Base-by-base conservation (phyloP, 805 yeast species). In the Wickerhamiella domercqiae region DNA sequence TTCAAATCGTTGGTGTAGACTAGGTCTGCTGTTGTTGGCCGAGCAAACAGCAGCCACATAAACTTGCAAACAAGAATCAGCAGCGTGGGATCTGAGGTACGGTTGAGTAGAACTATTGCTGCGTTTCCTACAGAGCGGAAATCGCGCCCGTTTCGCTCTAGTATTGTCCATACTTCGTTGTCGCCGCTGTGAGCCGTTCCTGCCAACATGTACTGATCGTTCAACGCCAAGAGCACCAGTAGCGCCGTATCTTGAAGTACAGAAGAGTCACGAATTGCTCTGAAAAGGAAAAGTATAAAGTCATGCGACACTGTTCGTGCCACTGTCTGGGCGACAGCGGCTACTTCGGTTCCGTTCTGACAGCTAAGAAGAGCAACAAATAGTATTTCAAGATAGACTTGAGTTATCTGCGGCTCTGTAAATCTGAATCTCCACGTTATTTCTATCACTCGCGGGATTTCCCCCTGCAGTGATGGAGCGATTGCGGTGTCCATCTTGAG, bases 151-250 rank as follows among this genome's bases (percentile, higher is more conserved):
- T 66, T 60, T 21, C 57, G 52, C 29, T 67, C 59, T 38, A 86
- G 53, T 2, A 68, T 66, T 3, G 66, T 62, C 49, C 78, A 71
- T 2, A 80, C 77, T 40, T 67, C 68, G 47, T 74, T 70, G 18
- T 16, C 13, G 15, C 29, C 41, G 16, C 38, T 31, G 16, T 31
- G 24, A 11, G 42, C 38, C 5, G 16, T 21, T 20, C 21, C 16
- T 7, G n/a, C 14, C 29, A 82, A 77, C 76, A 86, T 72, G 56
- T 73, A 86, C 56, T 86, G 95, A 53, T 86, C 95, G 56, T 86
- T 86, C 19, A 86, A 61, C 1, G 83, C 75, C 29, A 86, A 60
- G 9, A 86, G 55, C 13, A 81, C 60, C 49, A 74, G 75, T 60
- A 84, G 75, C 43, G 77, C 74, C 29, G 37, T 42, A 51, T 77